Base-by-base conservation (phyloP, 352 stramenopile genomes). In the Pythium sukuiense region DNA sequence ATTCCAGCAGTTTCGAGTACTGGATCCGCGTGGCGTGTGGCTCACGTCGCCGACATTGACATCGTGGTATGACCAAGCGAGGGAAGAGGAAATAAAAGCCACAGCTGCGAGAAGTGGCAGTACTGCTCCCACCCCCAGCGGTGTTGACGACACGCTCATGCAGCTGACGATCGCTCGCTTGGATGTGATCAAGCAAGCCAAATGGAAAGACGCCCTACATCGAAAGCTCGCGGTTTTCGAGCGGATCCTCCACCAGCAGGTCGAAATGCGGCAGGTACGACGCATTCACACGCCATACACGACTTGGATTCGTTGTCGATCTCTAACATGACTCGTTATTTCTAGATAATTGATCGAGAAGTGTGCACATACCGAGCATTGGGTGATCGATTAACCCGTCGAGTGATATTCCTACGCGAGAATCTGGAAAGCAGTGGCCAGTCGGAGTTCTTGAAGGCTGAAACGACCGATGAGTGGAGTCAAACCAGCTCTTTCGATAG, bases 151-250 rank as follows among this genome's bases (percentile, higher is more conserved):
- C 55, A 62, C 37, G 2, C 59, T 81, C 5, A 64, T 81, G 2
- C 70, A 80, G 53, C 61, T 82, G 18, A 74, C 69, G 0, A 80
- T 82, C n/a, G 69, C 75, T 11, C 61, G 75, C 12, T 52, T 82
- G 24, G 70, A 82, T 53, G 59, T 63, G 56, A 78, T 80, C 65
- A 82, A 76, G 39, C 75, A 82, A 50, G 55, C 71, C 26, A 82
- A 80, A 50, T 58, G 48, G 46, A 58, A 49, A 35, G 64, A 76
- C 37, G 33, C 32, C 0, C 43, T 82, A 3, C 35, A 37, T 27
- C 63, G 70, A 0, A 79, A 77, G 18, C 48, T 76, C 18, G 48
- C 32, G 1, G 67, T 74, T 1, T 72, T 76, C 9, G 75, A 82
- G 43, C 52, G 53, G 16, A 76, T 80, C 3, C 50, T 59, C 0